Evolutionary conservation across 352 stramenopile species (phyloP).

Genomic region (Pythium aquatile): DNA sequence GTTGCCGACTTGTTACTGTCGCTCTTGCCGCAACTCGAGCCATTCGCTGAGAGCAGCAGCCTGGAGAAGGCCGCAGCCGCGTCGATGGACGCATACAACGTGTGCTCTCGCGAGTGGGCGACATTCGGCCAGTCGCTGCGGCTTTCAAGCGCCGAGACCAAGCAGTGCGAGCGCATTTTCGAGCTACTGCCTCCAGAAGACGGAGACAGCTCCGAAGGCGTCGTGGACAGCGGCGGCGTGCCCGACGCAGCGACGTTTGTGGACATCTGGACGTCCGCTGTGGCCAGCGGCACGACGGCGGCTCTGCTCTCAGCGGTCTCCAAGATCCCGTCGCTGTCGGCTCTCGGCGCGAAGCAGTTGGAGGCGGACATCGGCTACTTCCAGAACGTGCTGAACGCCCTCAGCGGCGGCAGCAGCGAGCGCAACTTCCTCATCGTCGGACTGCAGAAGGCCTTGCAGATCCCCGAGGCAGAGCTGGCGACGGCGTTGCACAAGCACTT

Average conservation of each 20-base stretch:
- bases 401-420: slow-evolving; percentile 41
- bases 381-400: slow-evolving; percentile 73
- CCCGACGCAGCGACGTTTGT: slow-evolving; percentile 56
- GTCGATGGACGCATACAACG: slow-evolving; percentile 44
- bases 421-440: slow-evolving; percentile 38
- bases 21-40: slow-evolving; percentile 75
- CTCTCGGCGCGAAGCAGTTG: slow-evolving; percentile 58
- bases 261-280: slow-evolving; percentile 66
- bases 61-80: slow-evolving; percentile 54
- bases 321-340: slow-evolving; percentile 58
- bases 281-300: slow-evolving; percentile 67
- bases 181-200: slow-evolving; percentile 12
- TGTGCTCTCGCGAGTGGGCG: slow-evolving; percentile 58
- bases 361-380: slow-evolving; percentile 76
- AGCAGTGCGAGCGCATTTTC: slow-evolving; percentile 52
- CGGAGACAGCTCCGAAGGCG: slow-evolving; percentile 18
- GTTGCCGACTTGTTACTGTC: slow-evolving; percentile 78
- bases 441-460: slow-evolving; percentile 15
- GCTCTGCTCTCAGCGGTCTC: slow-evolving; percentile 49
- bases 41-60: slow-evolving; percentile 74
- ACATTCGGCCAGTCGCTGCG: slow-evolving; percentile 45
- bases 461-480: slow-evolving; percentile 14
- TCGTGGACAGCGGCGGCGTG: neutral
- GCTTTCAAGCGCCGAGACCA: slow-evolving; percentile 39
- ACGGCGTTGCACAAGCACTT: slow-evolving; percentile 9